Evolutionary conservation across 164 flowering plant species (phyloP), one percentile per base, ranked within the genome.

Genomic region (Echeveria elegans): DNA sequence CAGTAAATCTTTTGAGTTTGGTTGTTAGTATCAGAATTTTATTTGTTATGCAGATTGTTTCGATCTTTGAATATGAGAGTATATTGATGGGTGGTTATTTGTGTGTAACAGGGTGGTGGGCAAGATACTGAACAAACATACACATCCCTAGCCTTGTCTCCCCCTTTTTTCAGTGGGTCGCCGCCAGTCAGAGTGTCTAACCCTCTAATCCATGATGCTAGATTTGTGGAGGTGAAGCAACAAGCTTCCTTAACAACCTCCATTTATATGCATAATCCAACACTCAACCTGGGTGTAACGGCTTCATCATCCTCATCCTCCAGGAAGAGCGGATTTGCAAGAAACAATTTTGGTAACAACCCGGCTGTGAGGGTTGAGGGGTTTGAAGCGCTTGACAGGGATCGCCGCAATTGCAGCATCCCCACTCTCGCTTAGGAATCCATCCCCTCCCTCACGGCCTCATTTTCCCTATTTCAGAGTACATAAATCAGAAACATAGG

Each of bases 171-270:
- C 70, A 75, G 81, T 45, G 91, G 88, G 82, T 86, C 91, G 59
- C 88, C 91, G 74, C 91, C 91, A 70, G 78, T 87, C 76, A 80
- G 91, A 83, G 87, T 82, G 53, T 74, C 88, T 73, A 86, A 86
- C 83, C 91, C 91, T 67, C 65, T 85, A 73, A 82, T 82, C 71
- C 87, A 83, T 66, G 91, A 86, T 61, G 80, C 82, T 29, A 82
- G 82, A 29, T 86, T 86, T 38, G 79, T 84, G 72, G 85, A 83
- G 56, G 85, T 76, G 26, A 74, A 79, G 61, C 30, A 38, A 38
- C 41, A 53, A 21, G 15, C 59, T 53, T 53, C 29, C 14, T 6
- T 53, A 53, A 24, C 59, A 23, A 11, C 15, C 15, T 24, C 72
- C 69, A 8, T 73, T 69, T 77, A 80, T 12, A 5, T 72, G 0